A percentile compares a stretch with the other conserved stretches of the same genome.
phyloP scores from a whole-genome alignment of 768 basidiomycete genomes.

The Boletellus ananas region DNA sequence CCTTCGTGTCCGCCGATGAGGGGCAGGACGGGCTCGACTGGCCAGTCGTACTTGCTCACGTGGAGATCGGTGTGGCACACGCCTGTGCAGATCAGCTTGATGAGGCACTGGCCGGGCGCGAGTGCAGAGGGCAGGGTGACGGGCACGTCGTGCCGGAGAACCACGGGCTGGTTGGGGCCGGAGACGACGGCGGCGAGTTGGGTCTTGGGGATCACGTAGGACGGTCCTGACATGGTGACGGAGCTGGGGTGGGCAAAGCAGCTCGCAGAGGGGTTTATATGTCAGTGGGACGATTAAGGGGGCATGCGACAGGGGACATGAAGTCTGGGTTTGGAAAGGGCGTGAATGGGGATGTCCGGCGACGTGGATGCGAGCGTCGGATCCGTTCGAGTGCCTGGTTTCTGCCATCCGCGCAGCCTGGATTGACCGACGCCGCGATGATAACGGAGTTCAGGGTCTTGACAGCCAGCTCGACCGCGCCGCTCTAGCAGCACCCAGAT shows the following conservation, averaged over 20 bases:
- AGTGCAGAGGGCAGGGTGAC: slow-evolving; percentile 55
- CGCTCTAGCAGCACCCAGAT: no score
- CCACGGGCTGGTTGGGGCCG: slow-evolving; percentile 26
- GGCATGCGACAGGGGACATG: no score
- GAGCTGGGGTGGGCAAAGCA: no score
- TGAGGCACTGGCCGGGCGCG: slow-evolving; percentile 65
- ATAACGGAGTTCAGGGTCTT: no score
- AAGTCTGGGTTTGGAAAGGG: no score
- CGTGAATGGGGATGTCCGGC: no score
- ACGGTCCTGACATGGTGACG: slow-evolving; percentile 2
- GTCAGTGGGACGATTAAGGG: no score
- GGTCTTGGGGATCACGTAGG: slow-evolving; percentile 35
- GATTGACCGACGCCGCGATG: no score
- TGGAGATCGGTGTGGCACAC: slow-evolving; percentile 90
- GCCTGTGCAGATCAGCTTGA: slow-evolving; percentile 73
- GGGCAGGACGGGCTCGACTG: slow-evolving; percentile 56
- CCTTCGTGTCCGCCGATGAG: slow-evolving; percentile 86
- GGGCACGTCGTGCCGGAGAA: slow-evolving; percentile 44
- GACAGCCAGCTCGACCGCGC: no score
- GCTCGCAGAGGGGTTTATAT: background rate
- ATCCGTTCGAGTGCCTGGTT: no score
- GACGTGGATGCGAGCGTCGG: no score
- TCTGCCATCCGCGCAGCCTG: no score
- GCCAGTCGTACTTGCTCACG: slow-evolving; percentile 77
- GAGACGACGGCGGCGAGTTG: slow-evolving; percentile 42